A percentile compares a stretch with the other conserved stretches of the same genome.
Conservation (phyloP, 2,329 filamentous ascomycete species). For the Teratosphaeria zuluensis region DNA sequence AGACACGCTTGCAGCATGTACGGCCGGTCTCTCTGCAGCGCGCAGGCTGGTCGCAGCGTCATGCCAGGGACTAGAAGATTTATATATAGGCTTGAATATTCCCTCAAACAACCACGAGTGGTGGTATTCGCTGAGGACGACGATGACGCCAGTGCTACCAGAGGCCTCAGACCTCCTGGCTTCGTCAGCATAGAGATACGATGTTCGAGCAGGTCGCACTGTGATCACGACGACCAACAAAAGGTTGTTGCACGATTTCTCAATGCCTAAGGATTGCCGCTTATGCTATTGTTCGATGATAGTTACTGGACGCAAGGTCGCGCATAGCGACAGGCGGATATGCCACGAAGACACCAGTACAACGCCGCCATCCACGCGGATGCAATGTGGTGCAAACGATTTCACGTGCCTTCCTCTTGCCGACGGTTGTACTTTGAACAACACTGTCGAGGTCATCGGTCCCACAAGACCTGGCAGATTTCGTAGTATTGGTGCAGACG, state of each 20-base stretch:
- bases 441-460: neutral
- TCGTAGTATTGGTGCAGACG: neutral
- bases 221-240: no score
- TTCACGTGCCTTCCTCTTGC: neutral
- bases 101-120: no score
- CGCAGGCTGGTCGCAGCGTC: slow-evolving; percentile 5
- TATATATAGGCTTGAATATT: neutral
- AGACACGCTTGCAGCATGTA: slow-evolving; percentile 8
- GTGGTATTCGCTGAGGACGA: no score
- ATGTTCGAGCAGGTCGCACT: neutral
- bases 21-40: slow-evolving; percentile 7
- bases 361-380: no score
- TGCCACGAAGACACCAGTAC: no score
- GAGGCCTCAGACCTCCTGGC: neutral
- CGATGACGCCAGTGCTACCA: no score
- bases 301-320: no score
- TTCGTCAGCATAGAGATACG: neutral
- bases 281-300: no score
- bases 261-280: no score
- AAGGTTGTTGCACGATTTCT: no score
- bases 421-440: neutral
- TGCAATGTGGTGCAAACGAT: no score
- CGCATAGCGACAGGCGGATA: no score
- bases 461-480: neutral
- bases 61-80: neutral